Evolutionary conservation across 257 asterid genomes (phyloP).

Genomic region (Nicotiana otophora): DNA sequence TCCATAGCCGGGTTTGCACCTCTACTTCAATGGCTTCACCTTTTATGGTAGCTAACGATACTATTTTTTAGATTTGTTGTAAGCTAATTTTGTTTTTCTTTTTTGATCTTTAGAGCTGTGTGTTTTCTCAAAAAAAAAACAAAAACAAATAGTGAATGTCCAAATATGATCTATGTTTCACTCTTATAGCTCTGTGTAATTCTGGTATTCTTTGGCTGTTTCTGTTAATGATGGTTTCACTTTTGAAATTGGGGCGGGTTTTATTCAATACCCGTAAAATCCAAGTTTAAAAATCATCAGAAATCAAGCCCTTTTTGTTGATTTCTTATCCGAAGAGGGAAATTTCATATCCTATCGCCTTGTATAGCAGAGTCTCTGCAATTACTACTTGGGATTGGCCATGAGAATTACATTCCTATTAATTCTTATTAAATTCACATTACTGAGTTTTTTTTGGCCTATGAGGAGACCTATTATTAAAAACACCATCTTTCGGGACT

Average conservation of each 20-base stretch:
- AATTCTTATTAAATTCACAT: not conserved
- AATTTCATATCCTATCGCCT: slow-evolving; percentile 76
- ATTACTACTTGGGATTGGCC: slow-evolving; percentile 66
- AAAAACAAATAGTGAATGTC: too few species aligned
- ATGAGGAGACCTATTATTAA: slow-evolving; percentile 39
- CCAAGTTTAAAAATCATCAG: not conserved
- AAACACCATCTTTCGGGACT: slow-evolving; percentile 85
- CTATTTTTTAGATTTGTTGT: not conserved
- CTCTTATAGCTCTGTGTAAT: not conserved
- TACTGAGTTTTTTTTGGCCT: slow-evolving; percentile 18
- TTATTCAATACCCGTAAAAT: not conserved
- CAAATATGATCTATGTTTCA: not conserved
- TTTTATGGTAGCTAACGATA: not conserved
- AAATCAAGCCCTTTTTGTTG: slow-evolving; percentile 12
- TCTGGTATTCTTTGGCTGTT: not conserved
- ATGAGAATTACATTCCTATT: slow-evolving; percentile 43
- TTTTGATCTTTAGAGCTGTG: not conserved
- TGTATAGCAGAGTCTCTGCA: slow-evolving; percentile 56
- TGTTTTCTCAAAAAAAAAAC: too few species aligned
- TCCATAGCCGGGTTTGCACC: not conserved
- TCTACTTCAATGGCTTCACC: too few species aligned
- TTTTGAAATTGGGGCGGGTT: not conserved
- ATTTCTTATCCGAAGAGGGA: slow-evolving; percentile 25
- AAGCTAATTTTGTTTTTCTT: too few species aligned
- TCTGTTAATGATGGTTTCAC: not conserved